A percentile compares a stretch with the other conserved stretches of the same genome.
Conservation (phyloP, 1,284 basidiomycete genomes). For the Ustilago loliicola region DNA sequence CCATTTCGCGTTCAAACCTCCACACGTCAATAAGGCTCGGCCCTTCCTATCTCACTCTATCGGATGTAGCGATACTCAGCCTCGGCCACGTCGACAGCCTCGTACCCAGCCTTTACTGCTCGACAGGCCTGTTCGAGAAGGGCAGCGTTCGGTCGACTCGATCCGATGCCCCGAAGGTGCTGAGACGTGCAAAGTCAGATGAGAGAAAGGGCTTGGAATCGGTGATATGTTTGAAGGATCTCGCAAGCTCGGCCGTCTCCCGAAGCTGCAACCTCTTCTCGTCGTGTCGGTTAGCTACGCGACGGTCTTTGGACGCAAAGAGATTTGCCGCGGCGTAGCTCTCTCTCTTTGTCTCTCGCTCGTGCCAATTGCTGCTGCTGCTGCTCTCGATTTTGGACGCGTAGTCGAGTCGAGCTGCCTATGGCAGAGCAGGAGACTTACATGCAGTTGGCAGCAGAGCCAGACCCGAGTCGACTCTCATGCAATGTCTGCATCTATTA, state of each 20-base stretch:
- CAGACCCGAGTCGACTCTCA: neutral
- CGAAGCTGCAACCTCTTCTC: neutral
- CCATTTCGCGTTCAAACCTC: neutral
- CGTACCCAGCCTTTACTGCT: too few relatives aligned
- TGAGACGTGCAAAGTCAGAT: too few relatives aligned
- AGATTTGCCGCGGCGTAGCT: constrained; percentile 3
- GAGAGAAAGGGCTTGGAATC: neutral
- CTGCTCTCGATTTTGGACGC: neutral
- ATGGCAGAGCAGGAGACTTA: neutral
- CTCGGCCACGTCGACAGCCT: neutral
- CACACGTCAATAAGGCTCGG: neutral
- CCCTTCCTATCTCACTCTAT: neutral
- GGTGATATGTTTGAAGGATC: neutral
- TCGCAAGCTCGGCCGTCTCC: constrained; percentile 16
- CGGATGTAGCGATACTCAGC: neutral
- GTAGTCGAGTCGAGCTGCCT: too few relatives aligned
- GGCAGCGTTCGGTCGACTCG: too few relatives aligned
- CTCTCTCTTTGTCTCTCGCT: too few relatives aligned
- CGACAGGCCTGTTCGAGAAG: too few relatives aligned
- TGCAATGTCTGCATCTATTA: neutral
- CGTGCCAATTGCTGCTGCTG: too few relatives aligned
- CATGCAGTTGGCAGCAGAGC: neutral
- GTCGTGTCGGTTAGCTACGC: neutral
- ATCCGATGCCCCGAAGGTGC: too few relatives aligned
- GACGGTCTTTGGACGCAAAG: neutral